Base-by-base conservation (phyloP, 306 rosid genomes). In the Malus sieversii region DNA sequence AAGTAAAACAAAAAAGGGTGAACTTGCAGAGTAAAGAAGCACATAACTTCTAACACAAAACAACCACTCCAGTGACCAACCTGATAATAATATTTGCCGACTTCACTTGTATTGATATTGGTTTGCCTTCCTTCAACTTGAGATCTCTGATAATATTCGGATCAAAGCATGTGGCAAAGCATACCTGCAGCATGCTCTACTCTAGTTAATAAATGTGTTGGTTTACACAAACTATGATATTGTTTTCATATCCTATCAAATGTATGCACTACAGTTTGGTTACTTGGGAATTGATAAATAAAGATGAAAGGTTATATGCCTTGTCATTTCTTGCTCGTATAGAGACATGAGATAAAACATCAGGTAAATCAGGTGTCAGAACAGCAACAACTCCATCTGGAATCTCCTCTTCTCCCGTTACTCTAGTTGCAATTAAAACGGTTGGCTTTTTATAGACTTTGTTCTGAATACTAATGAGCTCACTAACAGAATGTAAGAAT, bases 141-240 rank as follows among this genome's bases (percentile, higher is more conserved):
- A 83, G 83, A 76, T 76, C 77, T 32, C 71, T 59, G 63, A 76
- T 66, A 59, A 73, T 68, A 76, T 61, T 73, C n/a, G 13, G 73
- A 75, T 79, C 81, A 73, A 79, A 83, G 76, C 83, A 83, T 15
- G 86, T 79, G 52, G 86, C 86, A 51, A 83, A 83, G 74, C 86
- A 83, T 59, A 83, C 81, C 86, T 83, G 78, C 71, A 69, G 13
- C 38, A 51, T 68, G 45, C 45, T 38, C 51, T 67, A 52, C 45
- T 75, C 42, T 5, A 42, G 59, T 63, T 20, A 70, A 59, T 46
- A 63, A 51, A 42, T 45, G 35, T 16, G n/a, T 52, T 19, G 32
- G 62, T 20, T 73, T 66, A 35, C 19, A 16, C 10, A 19, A 60
- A 64, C 32, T 66, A 40, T 25, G 66, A 44, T 16, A 30, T 66